Evolutionary conservation across 1,284 basidiomycete genomes (phyloP).

Genomic region (Puccinia triticina): DNA sequence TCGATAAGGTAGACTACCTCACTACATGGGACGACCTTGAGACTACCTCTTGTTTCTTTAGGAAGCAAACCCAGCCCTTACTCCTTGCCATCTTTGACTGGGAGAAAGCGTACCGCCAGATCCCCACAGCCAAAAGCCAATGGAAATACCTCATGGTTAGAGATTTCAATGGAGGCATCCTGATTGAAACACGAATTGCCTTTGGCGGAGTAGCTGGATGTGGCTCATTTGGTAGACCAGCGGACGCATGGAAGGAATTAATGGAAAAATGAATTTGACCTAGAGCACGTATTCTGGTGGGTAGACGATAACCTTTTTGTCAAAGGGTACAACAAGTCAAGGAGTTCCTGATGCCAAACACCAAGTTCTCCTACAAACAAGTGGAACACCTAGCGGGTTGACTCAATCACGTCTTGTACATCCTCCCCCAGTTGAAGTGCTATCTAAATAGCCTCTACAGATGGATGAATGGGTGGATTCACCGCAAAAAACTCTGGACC

Average conservation of each 20-base stretch:
- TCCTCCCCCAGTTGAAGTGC: background rate
- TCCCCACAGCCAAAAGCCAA: too few relatives aligned
- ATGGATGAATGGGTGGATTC: background rate
- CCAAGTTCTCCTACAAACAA: background rate
- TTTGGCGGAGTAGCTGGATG: background rate
- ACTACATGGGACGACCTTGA: constrained; percentile 25
- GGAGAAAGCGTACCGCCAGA: too few relatives aligned
- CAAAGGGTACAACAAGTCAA: background rate
- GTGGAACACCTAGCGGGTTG: background rate
- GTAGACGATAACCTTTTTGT: too few relatives aligned
- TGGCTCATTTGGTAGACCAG: background rate
- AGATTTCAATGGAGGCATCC: too few relatives aligned
- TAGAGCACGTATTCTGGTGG: background rate
- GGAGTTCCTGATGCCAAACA: background rate
- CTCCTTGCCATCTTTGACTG: too few relatives aligned
- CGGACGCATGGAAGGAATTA: constrained; percentile 2
- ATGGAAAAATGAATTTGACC: constrained; percentile 11
- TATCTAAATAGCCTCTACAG: background rate
- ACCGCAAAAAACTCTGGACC: background rate
- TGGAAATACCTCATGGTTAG: too few relatives aligned
- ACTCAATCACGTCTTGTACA: background rate
- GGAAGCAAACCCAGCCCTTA: background rate
- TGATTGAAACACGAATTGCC: too few relatives aligned
- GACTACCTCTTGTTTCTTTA: background rate
- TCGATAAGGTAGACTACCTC: background rate